Evolutionary conservation across 2,329 filamentous ascomycete genomes (phyloP).

Genomic region (Botrytis medusae): DNA sequence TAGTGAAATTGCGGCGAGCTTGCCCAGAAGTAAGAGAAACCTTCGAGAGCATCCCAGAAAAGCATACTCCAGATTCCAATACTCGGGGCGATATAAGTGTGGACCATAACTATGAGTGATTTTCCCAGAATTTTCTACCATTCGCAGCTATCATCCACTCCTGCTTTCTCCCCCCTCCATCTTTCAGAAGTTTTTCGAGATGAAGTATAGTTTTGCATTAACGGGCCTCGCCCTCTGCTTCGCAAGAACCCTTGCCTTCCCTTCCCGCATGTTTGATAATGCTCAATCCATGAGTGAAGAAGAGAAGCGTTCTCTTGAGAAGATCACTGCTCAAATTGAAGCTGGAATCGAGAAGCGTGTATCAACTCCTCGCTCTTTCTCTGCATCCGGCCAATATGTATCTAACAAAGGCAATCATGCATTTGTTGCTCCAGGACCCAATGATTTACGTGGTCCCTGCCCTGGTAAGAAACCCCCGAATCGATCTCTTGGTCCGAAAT

Average conservation of each 20-base stretch:
- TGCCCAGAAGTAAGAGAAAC: neutral
- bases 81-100: neutral
- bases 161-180: too few relatives aligned
- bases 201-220: conserved; percentile 27
- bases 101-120: neutral
- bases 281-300: conserved; percentile 23
- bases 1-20: too few relatives aligned
- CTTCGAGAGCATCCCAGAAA: neutral
- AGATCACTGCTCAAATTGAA: conserved; percentile 26
- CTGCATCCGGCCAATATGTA: conserved; percentile 31
- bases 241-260: conserved; percentile 27
- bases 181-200: neutral
- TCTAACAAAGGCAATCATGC: conserved; percentile 28
- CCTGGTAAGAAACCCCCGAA: conserved; percentile 35
- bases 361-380: conserved; percentile 20
- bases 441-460: conserved; percentile 37
- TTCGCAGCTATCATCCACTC: neutral
- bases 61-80: neutral
- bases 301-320: conserved; percentile 27
- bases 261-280: conserved; percentile 30
- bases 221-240: conserved; percentile 20
- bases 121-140: too few relatives aligned
- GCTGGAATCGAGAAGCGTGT: conserved; percentile 21
- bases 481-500: neutral
- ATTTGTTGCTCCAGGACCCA: conserved; percentile 27